Percentiles rank a stretch among this genome's conserved stretches.
Evolutionary conservation across 169 alveolate genomes (phyloP).

Genomic region (Perkinsus marinus): DNA sequence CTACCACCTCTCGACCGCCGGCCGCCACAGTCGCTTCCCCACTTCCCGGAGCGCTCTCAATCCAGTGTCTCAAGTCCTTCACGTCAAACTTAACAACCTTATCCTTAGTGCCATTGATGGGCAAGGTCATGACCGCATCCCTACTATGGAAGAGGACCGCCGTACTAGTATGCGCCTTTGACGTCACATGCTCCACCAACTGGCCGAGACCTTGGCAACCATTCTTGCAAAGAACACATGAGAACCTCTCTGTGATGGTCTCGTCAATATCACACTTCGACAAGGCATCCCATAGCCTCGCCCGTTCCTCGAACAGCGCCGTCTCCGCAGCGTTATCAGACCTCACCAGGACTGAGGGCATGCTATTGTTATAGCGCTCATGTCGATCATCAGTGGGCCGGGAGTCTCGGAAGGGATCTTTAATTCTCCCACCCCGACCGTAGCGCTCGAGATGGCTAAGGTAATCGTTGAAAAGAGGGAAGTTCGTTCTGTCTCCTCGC

Average conservation of each 20-base stretch:
- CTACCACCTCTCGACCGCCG: not conserved
- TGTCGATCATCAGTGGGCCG: not conserved
- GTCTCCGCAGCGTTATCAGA: not conserved
- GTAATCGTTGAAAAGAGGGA: not conserved
- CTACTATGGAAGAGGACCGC: not conserved
- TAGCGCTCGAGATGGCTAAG: not conserved
- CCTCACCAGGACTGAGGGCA: not conserved
- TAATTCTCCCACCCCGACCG: not conserved
- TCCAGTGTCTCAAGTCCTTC: not conserved
- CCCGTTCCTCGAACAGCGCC: not conserved
- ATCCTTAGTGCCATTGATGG: not conserved
- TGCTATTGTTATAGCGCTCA: not conserved
- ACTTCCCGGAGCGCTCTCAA: no score
- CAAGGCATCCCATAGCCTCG: not conserved
- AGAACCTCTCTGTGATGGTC: not conserved
- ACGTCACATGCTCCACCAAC: not conserved
- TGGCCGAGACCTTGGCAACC: not conserved
- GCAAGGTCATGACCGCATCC: not conserved
- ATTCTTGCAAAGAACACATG: not conserved
- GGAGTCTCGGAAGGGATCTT: not conserved
- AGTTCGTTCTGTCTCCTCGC: not conserved
- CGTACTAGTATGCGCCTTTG: not conserved
- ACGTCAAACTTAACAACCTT: not conserved
- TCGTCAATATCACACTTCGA: not conserved
- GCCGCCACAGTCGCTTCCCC: no score